A percentile compares a stretch with the other conserved stretches of the same genome.
Conservation (phyloP, 495 filamentous ascomycete species). For the Annulohypoxylon moriforme region DNA sequence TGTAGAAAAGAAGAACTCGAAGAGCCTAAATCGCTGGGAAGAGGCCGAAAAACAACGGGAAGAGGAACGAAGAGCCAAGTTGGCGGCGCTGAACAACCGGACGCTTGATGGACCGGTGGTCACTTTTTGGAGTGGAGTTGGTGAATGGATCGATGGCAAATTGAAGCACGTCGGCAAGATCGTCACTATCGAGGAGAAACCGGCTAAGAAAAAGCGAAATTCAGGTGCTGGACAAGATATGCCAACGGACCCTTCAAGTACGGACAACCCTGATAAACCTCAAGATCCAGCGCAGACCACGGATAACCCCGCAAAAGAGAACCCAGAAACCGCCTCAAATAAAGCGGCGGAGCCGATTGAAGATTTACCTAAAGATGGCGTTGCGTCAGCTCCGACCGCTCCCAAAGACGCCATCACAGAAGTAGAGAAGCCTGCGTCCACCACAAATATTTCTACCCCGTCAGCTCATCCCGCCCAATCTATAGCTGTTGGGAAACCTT, state of each 20-base stretch:
- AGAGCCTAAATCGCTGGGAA: conserved; percentile 95
- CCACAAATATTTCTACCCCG: not conserved
- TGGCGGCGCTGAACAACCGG: conserved; percentile 85
- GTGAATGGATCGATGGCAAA: conserved; percentile 74
- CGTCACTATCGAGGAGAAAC: conserved; percentile 68
- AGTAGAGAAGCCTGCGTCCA: not conserved
- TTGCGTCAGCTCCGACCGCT: not conserved
- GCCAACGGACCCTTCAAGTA: conserved; percentile 40
- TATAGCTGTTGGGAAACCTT: not conserved
- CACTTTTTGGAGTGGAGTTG: conserved; percentile 91
- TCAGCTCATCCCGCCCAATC: conserved; percentile 3
- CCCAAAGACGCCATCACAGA: conserved; percentile 4
- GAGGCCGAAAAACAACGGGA: conserved; percentile 86
- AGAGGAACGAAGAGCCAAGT: conserved; percentile 81
- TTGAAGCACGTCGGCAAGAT: conserved; percentile 78
- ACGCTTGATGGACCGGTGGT: conserved; percentile 90
- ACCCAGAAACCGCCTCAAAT: not conserved
- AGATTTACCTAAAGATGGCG: conserved; percentile 24
- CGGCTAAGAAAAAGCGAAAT: conserved; percentile 59
- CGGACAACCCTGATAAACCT: conserved; percentile 45
- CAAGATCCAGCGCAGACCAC: conserved; percentile 32
- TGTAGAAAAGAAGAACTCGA: conserved; percentile 85
- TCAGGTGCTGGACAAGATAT: conserved; percentile 45
- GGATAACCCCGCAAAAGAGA: conserved; percentile 39
- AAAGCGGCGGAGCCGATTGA: conserved; percentile 29